Conservation (phyloP, 1,284 basidiomycete genomes). For the Xerocomus tenax region DNA sequence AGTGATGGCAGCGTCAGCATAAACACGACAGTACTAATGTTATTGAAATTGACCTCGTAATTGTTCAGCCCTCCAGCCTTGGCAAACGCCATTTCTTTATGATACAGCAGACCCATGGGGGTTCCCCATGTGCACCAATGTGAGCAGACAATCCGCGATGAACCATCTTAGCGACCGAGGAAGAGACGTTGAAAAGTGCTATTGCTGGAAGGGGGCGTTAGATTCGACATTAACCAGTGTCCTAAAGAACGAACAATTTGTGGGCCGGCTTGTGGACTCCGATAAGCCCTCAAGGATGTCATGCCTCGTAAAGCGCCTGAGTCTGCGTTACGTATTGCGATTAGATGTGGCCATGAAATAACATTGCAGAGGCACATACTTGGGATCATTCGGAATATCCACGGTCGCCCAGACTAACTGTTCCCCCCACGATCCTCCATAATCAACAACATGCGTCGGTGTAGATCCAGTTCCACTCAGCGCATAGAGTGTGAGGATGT, state of each 20-base stretch:
- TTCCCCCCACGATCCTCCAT: slow-evolving; percentile 60
- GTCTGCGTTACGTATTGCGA: slow-evolving; percentile 29
- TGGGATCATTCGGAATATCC: slow-evolving; percentile 57
- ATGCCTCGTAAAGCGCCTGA: slow-evolving; percentile 55
- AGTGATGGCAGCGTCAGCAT: not conserved
- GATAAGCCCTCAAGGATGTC: slow-evolving; percentile 53
- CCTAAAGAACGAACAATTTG: slow-evolving; percentile 40
- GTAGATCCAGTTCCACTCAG: slow-evolving; percentile 63
- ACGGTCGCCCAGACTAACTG: slow-evolving; percentile 58
- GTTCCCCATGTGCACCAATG: slow-evolving; percentile 70
- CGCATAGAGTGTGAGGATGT: slow-evolving; percentile 52
- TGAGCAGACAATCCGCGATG: slow-evolving; percentile 49
- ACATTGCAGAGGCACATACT: slow-evolving; percentile 34
- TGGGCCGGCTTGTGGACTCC: slow-evolving; percentile 53
- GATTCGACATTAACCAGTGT: not conserved
- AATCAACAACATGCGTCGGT: slow-evolving; percentile 66
- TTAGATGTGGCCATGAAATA: slow-evolving; percentile 1
- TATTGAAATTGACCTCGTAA: slow-evolving; percentile 36
- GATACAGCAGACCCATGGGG: slow-evolving; percentile 64
- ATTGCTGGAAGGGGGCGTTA: slow-evolving; percentile 39
- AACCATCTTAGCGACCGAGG: slow-evolving; percentile 59
- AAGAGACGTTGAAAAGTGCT: slow-evolving; percentile 59
- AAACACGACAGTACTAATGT: not conserved
- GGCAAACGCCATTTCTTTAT: slow-evolving; percentile 61
- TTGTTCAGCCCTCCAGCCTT: slow-evolving; percentile 47